Evolutionary conservation across 768 basidiomycete species (phyloP), one percentile per base, ranked within the genome.

Genomic region (Leccinum subtestaceum): DNA sequence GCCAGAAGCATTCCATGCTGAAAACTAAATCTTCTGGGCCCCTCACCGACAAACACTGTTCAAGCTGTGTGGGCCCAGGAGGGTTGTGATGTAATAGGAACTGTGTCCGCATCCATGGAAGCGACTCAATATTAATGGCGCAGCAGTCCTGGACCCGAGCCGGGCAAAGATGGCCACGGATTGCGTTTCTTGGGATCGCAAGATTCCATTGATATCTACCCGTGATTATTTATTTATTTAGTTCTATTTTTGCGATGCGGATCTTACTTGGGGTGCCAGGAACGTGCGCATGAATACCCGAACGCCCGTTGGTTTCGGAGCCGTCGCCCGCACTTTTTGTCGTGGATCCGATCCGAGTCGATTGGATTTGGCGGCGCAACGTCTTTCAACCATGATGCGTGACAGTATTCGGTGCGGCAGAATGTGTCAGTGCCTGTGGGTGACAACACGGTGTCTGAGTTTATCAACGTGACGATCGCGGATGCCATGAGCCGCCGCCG

Each of bases 371-470:
- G n/a, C 43, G 9, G n/a, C 40, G 5, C 40, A 43, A 43, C 9
- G n/a, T 43, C 40, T n/a, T 10, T n/a, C 11, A 1, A 4, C 21
- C 32, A 34, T 34, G 32, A 12, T 32, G 32, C 11, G 25, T 32
- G 34, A 12, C 48, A 10, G 11, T 8, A 53, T 48, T 49, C 34
- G 34, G 9, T 21, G 10, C 46, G 19, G 47, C n/a, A 43, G 43
- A 43, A 56, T 7, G 5, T 60, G 12, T 48, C 48, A 63, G 3
- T 63, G 17, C 10, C 55, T 56, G 43, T 63, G 59, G n/a, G 13
- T 61, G 27, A 53, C 54, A 4, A 61, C 59, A n/a, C 25, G 25
- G 4, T 62, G 34, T 36, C 13, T 36, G 13, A 36, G 36, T 15
- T 13, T 36, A 62, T 55, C 19, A 63, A 8, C 12, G 32, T 52